Base-by-base conservation (phyloP, 2,329 filamentous ascomycete genomes). In the Fusarium siculi region DNA sequence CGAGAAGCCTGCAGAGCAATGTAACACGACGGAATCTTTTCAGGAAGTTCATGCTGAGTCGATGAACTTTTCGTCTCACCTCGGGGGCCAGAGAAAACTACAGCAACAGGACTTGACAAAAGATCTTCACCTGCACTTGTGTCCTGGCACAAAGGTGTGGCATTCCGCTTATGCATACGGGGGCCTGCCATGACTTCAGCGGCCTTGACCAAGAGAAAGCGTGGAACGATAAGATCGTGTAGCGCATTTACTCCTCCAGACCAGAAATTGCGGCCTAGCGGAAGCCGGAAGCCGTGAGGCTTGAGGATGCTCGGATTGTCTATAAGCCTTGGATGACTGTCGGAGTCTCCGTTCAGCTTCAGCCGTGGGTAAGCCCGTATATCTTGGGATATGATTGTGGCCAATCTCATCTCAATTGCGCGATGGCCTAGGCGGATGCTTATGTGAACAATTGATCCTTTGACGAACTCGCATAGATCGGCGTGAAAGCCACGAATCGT, bases 231-330 rank as follows among this genome's bases (percentile, higher is more conserved):
- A 62, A 58, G 63, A 64, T 70, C 47, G 71, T 68, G 71, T 67
- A 74, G 70, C 73, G 44, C 47, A 23, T 39, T 15, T 47, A 16
- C 37, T 47, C 43, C 42, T 47, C 53, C 46, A 44, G 44, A 39
- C 55, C 42, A 37, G 49, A 50, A 53, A 28, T 47, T 30, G 66
- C n/a, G 54, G 25, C 61, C 47, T 39, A 39, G 50, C 75, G 75
- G 75, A 75, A 16, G 44, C 60, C 75, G 75, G 75, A 64, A 60
- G 59, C 75, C 75, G 75, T 65, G 42, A 30, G 61, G 58, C 58
- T 64, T 44, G 43, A 56, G 60, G 52, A 66, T 64, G 37, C 64
- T 62, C 58, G 57, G 55, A 61, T 43, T 23, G 11, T 44, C 28
- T 54, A 62, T 36, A 56, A 74, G 44, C 52, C 25, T 25, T 43